Conservation (phyloP, 495 filamentous ascomycete species). For the Terfezia boudieri region DNA sequence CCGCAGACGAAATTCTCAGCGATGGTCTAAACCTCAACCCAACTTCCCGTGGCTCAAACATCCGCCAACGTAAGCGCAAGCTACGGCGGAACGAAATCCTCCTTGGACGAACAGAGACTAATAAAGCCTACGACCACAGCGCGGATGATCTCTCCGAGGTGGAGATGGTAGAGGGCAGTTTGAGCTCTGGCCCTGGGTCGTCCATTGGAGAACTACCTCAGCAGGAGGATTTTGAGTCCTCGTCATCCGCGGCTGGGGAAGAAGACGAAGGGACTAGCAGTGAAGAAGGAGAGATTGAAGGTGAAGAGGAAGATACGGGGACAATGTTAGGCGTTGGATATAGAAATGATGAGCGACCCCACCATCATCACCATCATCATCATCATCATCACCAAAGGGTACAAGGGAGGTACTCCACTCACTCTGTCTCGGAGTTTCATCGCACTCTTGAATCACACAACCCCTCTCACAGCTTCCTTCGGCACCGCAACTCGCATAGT, state of each 20-base stretch:
- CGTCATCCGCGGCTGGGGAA: neutral
- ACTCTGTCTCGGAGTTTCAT: constrained; percentile 1
- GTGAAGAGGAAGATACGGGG: neutral
- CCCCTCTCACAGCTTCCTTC: constrained; percentile 16
- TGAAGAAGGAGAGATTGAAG: neutral
- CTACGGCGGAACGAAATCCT: neutral
- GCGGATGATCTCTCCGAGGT: neutral
- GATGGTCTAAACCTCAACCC: constrained; percentile 34
- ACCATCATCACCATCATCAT: neutral
- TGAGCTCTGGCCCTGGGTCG: neutral
- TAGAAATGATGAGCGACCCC: neutral
- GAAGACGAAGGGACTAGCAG: neutral
- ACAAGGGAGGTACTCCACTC: neutral
- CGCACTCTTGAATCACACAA: constrained; percentile 26
- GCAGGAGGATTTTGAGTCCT: neutral
- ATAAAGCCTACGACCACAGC: neutral
- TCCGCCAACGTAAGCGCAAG: neutral
- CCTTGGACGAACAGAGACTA: neutral
- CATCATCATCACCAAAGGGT: neutral
- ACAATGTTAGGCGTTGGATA: neutral
- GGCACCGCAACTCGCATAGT: neutral
- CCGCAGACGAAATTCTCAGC: constrained; percentile 70
- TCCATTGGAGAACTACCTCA: neutral
- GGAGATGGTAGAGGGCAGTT: neutral
- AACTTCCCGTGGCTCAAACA: neutral